Conservation (phyloP, 345 rosid genomes). For the Populus alba region DNA sequence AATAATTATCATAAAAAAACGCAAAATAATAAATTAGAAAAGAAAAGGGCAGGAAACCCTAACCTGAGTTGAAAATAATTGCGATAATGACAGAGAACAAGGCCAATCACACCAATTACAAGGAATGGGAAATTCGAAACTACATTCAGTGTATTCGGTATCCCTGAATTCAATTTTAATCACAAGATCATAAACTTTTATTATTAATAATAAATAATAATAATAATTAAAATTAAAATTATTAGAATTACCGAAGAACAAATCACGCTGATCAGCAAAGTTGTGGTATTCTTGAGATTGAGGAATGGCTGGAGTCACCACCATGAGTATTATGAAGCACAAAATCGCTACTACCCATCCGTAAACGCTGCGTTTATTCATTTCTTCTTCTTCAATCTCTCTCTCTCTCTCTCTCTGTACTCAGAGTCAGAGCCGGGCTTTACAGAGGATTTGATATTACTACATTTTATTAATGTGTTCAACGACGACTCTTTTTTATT, state of each 20-base stretch:
- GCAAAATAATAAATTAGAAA: neutral
- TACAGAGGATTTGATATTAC: too few relatives aligned
- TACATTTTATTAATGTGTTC: too few relatives aligned
- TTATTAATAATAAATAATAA: neutral
- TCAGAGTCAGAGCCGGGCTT: too few relatives aligned
- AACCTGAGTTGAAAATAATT: constrained; percentile 73
- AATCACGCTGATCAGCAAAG: constrained; percentile 80
- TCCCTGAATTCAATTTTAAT: constrained; percentile 48
- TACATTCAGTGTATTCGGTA: constrained; percentile 76
- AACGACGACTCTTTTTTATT: too few relatives aligned
- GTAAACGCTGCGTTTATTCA: constrained; percentile 53
- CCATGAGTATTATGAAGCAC: constrained; percentile 71
- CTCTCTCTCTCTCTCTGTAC: neutral
- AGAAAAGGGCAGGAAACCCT: neutral
- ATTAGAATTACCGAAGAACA: constrained; percentile 52
- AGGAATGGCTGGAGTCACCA: constrained; percentile 83
- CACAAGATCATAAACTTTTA: neutral
- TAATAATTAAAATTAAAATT: neutral
- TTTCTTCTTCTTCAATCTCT: neutral
- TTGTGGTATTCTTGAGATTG: constrained; percentile 79
- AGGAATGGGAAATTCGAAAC: constrained; percentile 93
- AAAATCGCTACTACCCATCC: constrained; percentile 65
- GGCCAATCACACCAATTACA: constrained; percentile 71
- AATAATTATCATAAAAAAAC: neutral
- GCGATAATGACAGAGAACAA: constrained; percentile 67